Evolutionary conservation across 208 protist species (phyloP).

Genomic region (Angomonas deanei): DNA sequence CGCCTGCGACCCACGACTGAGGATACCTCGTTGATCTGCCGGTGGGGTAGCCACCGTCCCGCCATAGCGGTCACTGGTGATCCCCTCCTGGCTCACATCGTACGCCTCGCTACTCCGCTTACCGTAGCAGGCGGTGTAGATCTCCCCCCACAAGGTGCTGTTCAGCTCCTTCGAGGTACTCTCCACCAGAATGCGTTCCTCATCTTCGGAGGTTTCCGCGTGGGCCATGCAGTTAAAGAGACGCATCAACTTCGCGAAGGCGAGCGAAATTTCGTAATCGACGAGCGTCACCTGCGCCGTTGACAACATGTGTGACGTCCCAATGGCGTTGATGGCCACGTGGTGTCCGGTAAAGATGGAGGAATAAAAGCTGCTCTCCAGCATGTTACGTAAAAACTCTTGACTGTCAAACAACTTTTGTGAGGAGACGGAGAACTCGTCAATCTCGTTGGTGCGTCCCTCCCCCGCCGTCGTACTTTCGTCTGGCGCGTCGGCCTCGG

Average conservation of each 20-base stretch:
- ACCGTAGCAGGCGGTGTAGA: constrained; percentile 55
- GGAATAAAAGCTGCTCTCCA: constrained; percentile 48
- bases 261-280: constrained; percentile 52
- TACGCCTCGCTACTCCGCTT: background rate
- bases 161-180: constrained; percentile 30
- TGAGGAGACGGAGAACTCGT: background rate
- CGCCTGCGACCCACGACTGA: constrained; percentile 20
- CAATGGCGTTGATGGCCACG: constrained; percentile 57
- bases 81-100: background rate
- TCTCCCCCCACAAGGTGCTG: constrained; percentile 50
- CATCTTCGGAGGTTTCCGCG: constrained; percentile 39
- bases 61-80: too few relatives aligned
- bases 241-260: constrained; percentile 59
- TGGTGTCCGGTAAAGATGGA: constrained; percentile 63
- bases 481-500: background rate
- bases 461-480: background rate
- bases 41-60: too few relatives aligned
- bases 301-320: constrained; percentile 34
- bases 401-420: constrained; percentile 18
- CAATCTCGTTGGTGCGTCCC: background rate
- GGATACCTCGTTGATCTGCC: too few relatives aligned
- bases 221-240: constrained; percentile 68
- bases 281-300: constrained; percentile 22
- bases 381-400: constrained; percentile 34
- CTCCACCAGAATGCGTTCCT: constrained; percentile 49